Percentiles rank a stretch among this genome's conserved stretches.
phyloP scores from a whole-genome alignment of 2,329 filamentous ascomycete species.

The Juglanconis sp. region DNA sequence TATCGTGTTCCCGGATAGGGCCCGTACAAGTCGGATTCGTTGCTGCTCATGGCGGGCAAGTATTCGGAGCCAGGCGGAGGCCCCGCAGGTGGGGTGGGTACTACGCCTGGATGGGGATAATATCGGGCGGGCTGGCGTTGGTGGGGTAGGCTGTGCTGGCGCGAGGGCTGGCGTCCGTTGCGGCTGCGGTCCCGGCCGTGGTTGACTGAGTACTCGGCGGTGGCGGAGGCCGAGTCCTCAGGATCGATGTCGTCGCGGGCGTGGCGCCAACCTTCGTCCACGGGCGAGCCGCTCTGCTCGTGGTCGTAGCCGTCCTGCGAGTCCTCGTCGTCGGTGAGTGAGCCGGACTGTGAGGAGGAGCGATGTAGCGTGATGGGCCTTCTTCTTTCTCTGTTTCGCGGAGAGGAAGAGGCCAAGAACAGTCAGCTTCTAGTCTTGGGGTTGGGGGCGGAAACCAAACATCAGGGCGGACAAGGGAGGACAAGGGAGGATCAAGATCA shows the following conservation, averaged over 20 bases:
- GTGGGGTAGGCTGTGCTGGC: constrained; percentile 34
- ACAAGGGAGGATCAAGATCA: not conserved
- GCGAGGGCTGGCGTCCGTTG: constrained; percentile 35
- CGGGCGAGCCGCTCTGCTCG: constrained; percentile 30
- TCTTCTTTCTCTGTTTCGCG: constrained; percentile 15
- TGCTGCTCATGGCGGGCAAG: constrained; percentile 50
- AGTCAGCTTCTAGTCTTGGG: constrained; percentile 4
- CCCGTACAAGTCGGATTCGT: constrained; percentile 62
- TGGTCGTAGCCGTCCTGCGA: constrained; percentile 33
- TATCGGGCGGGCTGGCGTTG: constrained; percentile 28
- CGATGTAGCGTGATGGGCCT: constrained; percentile 23
- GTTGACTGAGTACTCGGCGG: constrained; percentile 30
- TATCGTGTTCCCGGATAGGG: constrained; percentile 21
- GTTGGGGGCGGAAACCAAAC: not conserved
- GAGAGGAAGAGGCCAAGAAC: not conserved
- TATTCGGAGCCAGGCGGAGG: constrained; percentile 25
- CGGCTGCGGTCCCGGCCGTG: constrained; percentile 26
- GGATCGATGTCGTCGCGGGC: constrained; percentile 52
- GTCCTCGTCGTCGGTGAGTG: constrained; percentile 37
- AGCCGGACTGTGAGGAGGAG: constrained; percentile 29
- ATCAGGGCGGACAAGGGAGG: not conserved
- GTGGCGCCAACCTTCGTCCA: constrained; percentile 33
- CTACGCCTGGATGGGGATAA: constrained; percentile 19
- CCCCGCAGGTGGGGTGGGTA: constrained; percentile 37
- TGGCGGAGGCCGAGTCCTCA: constrained; percentile 56